These are phyloP conservation scores for Coniochaeta sp. DNA, from an alignment of 2,329 filamentous ascomycete genomes.

Conservation along the genomic window DNA sequence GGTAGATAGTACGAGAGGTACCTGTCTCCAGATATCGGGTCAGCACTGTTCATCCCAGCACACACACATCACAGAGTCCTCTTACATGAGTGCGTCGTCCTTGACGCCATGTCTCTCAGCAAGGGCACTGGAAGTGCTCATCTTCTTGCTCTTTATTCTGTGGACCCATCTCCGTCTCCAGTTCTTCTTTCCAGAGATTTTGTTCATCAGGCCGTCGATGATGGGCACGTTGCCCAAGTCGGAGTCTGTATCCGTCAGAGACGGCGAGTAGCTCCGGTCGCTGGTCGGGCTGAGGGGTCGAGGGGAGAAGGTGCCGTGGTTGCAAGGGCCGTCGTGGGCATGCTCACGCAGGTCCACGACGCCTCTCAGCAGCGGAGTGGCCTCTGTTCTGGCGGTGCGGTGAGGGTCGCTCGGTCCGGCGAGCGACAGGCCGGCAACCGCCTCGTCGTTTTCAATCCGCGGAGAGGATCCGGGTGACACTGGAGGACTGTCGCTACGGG, in stretches of 20 bases:
- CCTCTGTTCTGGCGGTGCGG: slow-evolving; percentile 31
- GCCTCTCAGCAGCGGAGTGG: slow-evolving; percentile 39
- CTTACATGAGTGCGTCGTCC: slow-evolving; percentile 67
- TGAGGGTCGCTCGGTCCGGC: slow-evolving; percentile 15
- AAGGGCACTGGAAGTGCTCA: slow-evolving; percentile 65
- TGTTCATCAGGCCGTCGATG: slow-evolving; percentile 30
- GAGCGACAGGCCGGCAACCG: slow-evolving; percentile 7
- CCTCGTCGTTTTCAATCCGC: slow-evolving; percentile 9
- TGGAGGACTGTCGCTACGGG: slow-evolving; percentile 5
- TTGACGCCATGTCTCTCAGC: slow-evolving; percentile 67
- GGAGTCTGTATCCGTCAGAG: slow-evolving; percentile 17
- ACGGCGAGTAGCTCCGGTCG: slow-evolving; percentile 15
- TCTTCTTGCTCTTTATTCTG: slow-evolving; percentile 55
- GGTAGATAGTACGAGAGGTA: slow-evolving; percentile 93
- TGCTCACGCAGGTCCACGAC: slow-evolving; percentile 25
- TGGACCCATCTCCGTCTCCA: slow-evolving; percentile 43
- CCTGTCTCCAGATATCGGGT: slow-evolving; percentile 35
- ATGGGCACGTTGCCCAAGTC: slow-evolving; percentile 21
- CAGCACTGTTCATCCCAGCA: background rate
- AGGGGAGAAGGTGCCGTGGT: slow-evolving; percentile 73
- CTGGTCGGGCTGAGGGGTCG: slow-evolving; percentile 44
- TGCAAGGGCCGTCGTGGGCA: slow-evolving; percentile 45
- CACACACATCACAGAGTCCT: background rate
- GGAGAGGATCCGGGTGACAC: slow-evolving; percentile 3
- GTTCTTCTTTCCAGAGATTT: slow-evolving; percentile 27